Percentiles rank a stretch among this genome's conserved stretches.
These are phyloP conservation scores for Pseudonitzschia delicatissima DNA, from an alignment of 108 stramenopile genomes.

Conservation along the genomic window DNA sequence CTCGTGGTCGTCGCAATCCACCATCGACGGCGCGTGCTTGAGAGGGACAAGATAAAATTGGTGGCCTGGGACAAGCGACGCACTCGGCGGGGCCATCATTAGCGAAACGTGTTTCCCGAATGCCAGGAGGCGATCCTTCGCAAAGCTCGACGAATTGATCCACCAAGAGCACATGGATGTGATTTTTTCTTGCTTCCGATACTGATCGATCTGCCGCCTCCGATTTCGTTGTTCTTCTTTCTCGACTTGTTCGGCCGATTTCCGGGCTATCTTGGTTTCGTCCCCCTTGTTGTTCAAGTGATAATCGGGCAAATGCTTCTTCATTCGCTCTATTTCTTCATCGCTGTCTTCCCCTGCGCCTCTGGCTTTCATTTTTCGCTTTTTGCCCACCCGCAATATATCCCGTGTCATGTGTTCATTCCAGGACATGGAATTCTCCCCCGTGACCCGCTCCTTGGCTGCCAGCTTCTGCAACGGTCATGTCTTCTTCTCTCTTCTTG, in stretches of 20 bases:
- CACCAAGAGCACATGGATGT: constrained; percentile 75
- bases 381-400: constrained; percentile 46
- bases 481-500: constrained; percentile 44
- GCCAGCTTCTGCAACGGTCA: constrained; percentile 57
- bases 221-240: constrained; percentile 26
- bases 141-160: constrained; percentile 65
- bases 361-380: constrained; percentile 12
- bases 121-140: constrained; percentile 57
- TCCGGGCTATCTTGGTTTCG: constrained; percentile 1
- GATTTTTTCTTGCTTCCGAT: constrained; percentile 43
- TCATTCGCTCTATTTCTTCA: constrained; percentile 30
- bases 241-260: not conserved
- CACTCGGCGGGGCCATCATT: constrained; percentile 59
- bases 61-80: constrained; percentile 38
- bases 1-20: constrained; percentile 48
- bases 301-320: constrained; percentile 22
- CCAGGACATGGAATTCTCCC: constrained; percentile 29
- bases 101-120: constrained; percentile 65
- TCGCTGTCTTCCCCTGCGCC: constrained; percentile 16
- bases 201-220: constrained; percentile 43
- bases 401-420: constrained; percentile 68
- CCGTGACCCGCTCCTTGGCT: constrained; percentile 12
- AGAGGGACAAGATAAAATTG: constrained; percentile 62
- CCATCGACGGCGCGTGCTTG: constrained; percentile 58
- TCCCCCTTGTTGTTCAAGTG: constrained; percentile 11